Evolutionary conservation across 768 basidiomycete species (phyloP), one percentile per base, ranked within the genome.

Genomic region (Calocybe gangraenosa): DNA sequence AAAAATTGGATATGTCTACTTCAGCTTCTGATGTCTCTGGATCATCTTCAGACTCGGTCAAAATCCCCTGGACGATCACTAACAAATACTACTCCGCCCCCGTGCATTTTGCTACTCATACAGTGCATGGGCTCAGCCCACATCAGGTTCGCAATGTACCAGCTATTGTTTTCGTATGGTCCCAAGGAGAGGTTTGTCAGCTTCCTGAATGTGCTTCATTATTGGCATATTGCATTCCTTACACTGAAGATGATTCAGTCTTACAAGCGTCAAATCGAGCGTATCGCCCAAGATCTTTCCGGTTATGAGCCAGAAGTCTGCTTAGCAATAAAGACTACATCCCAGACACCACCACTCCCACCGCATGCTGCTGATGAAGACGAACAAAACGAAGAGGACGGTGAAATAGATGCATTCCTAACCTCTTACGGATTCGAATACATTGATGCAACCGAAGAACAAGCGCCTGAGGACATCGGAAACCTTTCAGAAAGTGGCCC

Each of bases 11-110:
- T 44, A 40, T 31, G 21, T 25, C 33, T 19, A 10, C 11, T 45
- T 11, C 44, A 7, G 33, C 40, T 17, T 25, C 46, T 21, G 37
- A 51, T 31, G 34, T 44, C 8, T 20, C 49, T 28, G 57, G 40
- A 21, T 57, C 54, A 8, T 58, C 45, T 6, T 22, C 53, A n/a
- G 48, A 48, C 34, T 45, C 52, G 42, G 54, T 60, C 30, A 65
- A 53, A 25, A 64, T 87, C 23, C 82, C 84, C 8, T 91, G 87
- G 87, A 84, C 77, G 33, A 85, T 91, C 49, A 64, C 65, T 41
- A 91, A 91, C 68, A 83, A 78, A 60, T 92, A 92, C 64, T 92
- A 92, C 65, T 77, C 77, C 11, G 90, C 89, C 1, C 69, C 75
- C 47, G 84, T 92, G 6, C 79, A 81, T 49, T 90, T 92, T 58